Conservation (phyloP, 768 basidiomycete genomes). For the Suillus alpinus region DNA sequence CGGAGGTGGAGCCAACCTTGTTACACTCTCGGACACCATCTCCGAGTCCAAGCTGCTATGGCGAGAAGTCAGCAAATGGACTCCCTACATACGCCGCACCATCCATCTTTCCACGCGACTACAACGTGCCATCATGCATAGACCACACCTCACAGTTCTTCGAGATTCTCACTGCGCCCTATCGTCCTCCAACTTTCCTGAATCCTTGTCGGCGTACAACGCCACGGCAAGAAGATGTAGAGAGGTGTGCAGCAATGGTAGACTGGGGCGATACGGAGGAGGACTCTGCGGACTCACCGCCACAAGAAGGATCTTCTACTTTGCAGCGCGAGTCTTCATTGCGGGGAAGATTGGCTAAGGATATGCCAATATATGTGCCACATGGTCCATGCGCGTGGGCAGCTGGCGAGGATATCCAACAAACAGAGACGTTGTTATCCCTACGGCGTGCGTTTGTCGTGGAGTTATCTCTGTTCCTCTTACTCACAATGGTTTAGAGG, state of each 20-base stretch:
- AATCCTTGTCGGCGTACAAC: conserved; percentile 10
- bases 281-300: neutral
- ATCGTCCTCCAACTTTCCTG: conserved; percentile 9
- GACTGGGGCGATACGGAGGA: conserved; percentile 20
- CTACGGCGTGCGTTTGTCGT: conserved; percentile 20
- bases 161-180: conserved; percentile 26
- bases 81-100: conserved; percentile 7
- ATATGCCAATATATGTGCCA: conserved; percentile 24
- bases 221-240: conserved; percentile 18
- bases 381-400: conserved; percentile 33
- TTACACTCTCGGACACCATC: neutral
- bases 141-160: conserved; percentile 28
- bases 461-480: neutral
- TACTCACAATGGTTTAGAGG: conserved; percentile 24
- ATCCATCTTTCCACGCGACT: conserved; percentile 11
- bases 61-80: conserved; percentile 2
- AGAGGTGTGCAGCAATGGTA: conserved; percentile 26
- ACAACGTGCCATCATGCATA: conserved; percentile 15
- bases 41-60: neutral
- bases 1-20: neutral
- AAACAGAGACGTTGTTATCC: conserved; percentile 25
- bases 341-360: conserved; percentile 14
- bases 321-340: conserved; percentile 1
- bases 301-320: neutral
- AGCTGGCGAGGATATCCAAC: conserved; percentile 22